Base-by-base conservation (phyloP, 805 yeast genomes). In the Nadsonia fulvescens region DNA sequence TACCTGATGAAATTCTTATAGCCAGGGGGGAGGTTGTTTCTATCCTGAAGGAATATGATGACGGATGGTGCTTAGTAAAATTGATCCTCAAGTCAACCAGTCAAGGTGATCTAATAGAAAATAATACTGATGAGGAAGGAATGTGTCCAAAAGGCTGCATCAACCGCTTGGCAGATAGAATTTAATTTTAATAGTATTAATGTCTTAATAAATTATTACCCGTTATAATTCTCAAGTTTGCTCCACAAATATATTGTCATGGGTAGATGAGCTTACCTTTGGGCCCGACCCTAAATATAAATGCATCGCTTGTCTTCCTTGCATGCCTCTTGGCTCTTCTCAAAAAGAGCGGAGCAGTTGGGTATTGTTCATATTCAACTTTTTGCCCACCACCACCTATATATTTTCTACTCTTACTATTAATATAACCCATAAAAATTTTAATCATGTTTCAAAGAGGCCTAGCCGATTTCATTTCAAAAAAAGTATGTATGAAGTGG, bases 1-100 rank as follows among this genome's bases (percentile, higher is more conserved):
- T 81, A n/a, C 72, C 66, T 4, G 93, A 82, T 47, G 95, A 83
- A 53, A 57, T 83, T 37, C 54, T 67, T 10, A 50, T 83, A 12
- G 46, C 56, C 11, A 72, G 70, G 33, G 68, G 67, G 35, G 94
- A 83, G 46, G 41, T 76, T 24, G 60, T 83, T 31, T 71, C 76
- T 38, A 56, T 83, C 12, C 53, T 77, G 32, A n/a, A 27, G 16
- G 29, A 22, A 16, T 18, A 19, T 6, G 29, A 25, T 7, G 24
- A 21, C 8, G 15, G 9, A 11, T 14, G 13, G 11, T 21, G 24
- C 12, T 21, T 7, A 16, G 24, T 20, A 20, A 9, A n/a, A 9
- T 20, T 7, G 10, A 7, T 20, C 9, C 19, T 17, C 19, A 17
- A 17, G 19, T 17, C 9, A 17, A 8, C n/a, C 19, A 17, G 9